Evolutionary conservation across 768 basidiomycete species (phyloP).

Genomic region (Cubamyces lactineus): DNA sequence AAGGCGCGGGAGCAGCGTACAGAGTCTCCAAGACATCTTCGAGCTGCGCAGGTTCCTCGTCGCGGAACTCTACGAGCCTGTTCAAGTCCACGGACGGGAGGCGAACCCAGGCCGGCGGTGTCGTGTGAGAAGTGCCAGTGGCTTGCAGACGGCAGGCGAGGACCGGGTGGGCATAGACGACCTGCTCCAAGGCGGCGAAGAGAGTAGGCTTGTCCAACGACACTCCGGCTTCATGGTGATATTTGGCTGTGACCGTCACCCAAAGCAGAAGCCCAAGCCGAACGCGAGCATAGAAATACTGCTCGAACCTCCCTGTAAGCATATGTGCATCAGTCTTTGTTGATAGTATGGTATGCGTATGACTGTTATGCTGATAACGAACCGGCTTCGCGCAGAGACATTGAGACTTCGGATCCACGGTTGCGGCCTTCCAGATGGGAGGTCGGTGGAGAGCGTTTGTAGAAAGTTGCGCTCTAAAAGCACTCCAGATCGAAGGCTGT

Average conservation of each 20-base stretch:
- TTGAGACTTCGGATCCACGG: no score
- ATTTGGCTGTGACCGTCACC: conserved; percentile 11
- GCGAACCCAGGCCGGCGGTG: conserved; percentile 32
- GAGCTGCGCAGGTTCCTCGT: conserved; percentile 24
- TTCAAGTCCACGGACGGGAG: conserved; percentile 37
- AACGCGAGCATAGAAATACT: not conserved
- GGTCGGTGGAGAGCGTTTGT: no score
- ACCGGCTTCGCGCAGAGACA: not conserved
- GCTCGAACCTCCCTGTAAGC: conserved; percentile 7
- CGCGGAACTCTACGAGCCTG: conserved; percentile 36
- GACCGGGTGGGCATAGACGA: conserved; percentile 36
- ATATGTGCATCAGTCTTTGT: not conserved
- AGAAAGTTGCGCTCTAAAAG: no score
- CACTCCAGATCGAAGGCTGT: no score
- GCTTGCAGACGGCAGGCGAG: conserved; percentile 22
- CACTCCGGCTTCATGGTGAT: not conserved
- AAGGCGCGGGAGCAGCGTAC: conserved; percentile 35
- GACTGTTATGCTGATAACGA: not conserved
- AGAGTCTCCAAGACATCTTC: conserved; percentile 31
- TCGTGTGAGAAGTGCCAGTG: not conserved
- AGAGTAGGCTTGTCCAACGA: conserved; percentile 32
- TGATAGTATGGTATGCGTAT: not conserved
- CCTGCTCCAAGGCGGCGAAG: conserved; percentile 31
- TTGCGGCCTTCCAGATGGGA: no score
- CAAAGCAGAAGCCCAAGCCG: not conserved